Conservation (phyloP, 2,329 filamentous ascomycete genomes). For the Dothidotthia symphoricarpi region DNA sequence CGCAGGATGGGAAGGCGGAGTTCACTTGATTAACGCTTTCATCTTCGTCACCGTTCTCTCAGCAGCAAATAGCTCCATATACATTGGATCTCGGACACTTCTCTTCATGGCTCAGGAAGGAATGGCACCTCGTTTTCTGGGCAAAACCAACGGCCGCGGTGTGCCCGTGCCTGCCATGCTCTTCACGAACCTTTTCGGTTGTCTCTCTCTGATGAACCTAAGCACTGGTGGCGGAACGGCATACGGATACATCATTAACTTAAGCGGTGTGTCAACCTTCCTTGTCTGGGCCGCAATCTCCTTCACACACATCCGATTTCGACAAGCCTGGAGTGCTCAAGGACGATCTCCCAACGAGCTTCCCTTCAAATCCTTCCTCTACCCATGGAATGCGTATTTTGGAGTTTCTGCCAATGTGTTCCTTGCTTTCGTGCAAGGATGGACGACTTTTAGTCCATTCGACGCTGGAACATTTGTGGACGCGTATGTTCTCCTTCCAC, state of each 20-base stretch:
- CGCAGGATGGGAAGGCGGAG: conserved; percentile 70
- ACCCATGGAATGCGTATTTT: conserved; percentile 54
- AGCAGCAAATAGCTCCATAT: conserved; percentile 66
- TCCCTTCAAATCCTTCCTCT: conserved; percentile 49
- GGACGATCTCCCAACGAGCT: conserved; percentile 42
- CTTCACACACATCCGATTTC: conserved; percentile 70
- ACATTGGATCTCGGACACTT: conserved; percentile 72
- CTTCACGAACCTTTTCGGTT: conserved; percentile 68
- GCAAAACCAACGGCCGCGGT: conserved; percentile 64
- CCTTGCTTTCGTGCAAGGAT: conserved; percentile 54
- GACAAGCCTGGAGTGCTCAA: conserved; percentile 56
- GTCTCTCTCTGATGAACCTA: conserved; percentile 73
- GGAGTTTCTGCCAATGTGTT: conserved; percentile 52
- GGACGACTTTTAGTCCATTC: conserved; percentile 55
- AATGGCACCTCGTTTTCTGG: conserved; percentile 69
- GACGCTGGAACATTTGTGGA: conserved; percentile 53
- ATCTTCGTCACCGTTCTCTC: conserved; percentile 63
- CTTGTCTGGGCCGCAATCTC: conserved; percentile 70
- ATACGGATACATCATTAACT: conserved; percentile 68
- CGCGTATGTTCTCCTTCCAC: conserved; percentile 54
- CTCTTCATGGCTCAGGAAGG: conserved; percentile 72
- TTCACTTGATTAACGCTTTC: conserved; percentile 70
- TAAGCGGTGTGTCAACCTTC: conserved; percentile 69
- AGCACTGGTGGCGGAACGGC: conserved; percentile 64
- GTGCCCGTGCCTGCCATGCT: conserved; percentile 60